Base-by-base conservation (phyloP, 2,329 filamentous ascomycete genomes). In the Bipolaris cookei region DNA sequence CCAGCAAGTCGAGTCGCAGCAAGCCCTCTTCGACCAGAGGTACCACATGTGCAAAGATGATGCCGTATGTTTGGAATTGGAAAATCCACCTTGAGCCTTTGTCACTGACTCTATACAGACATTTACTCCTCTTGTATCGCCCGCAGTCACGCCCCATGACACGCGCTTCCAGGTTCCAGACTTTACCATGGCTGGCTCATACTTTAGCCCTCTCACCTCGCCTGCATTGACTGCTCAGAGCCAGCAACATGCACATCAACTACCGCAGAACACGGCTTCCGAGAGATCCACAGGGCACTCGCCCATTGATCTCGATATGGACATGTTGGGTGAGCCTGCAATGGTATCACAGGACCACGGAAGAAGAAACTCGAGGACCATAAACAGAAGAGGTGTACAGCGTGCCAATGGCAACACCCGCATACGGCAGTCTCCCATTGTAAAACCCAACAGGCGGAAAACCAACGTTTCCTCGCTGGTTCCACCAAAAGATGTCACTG, bases 161-260 rank as follows among this genome's bases (percentile, higher is more conserved):
- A 82, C 85, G 39, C 86, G 88, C 62, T 92, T 91, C 72, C 65
- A 76, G 51, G 67, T 81, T 35, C 80, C 81, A 11, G 83, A 86
- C 52, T 91, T 76, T 59, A 83, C 84, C 5, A 82, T 90, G 3
- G 87, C 89, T 0, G 85, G 85, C 34, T 85, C 89, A 32, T 94
- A 92, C 77, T 93, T 95, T 73, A 95, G 90, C 70, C 91, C 91
- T 8, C 81, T 95, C 46, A 92, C 90, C 4, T 95, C 91, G 14
- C 91, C 91, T 1, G 90, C 90, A 3, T 80, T 95, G 16, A 88
- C 90, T 73, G 89, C 90, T 1, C 89, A 92, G 72, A 85, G 77
- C 32, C 78, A 71, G 43, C 67, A 74, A 61, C 62, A 73, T 58
- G 64, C 61, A 3, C 66, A 69, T 5, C 50, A 65, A 18, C 70